Base-by-base conservation (phyloP, 1,139 yeast species). In the Kurtzmaniella quercitrusa region DNA sequence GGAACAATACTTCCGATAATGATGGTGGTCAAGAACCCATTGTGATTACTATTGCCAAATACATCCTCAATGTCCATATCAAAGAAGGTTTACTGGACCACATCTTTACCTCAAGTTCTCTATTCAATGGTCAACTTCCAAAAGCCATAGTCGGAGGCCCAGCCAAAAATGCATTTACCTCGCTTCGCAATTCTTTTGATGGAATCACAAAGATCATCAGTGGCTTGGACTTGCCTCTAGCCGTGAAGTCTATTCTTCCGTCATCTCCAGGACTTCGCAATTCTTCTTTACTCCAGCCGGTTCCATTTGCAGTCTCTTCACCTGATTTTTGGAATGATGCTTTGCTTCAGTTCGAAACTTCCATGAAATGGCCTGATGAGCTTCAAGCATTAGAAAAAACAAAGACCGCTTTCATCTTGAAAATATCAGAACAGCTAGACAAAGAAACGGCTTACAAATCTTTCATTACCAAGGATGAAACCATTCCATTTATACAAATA, bases 321-420 rank as follows among this genome's bases (percentile, higher is more conserved):
- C 91, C 91, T 5, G 91, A 88, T 57, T 86, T 85, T 53, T 80
- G 88, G 71, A 88, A 86, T 51, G 89, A 85, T 41, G 82, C 84
- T 20, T 74, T 91, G 11, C 62, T 94, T 38, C 96, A 89, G 61
- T 88, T 94, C 61, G 98, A 94, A 65, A 71, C 87, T 3, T 86
- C 96, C 1, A 74, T 81, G n/a, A 81, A 82, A 60, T 94, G 98
- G 99, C 98, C 99, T 1, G 96, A 88, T 62, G 96, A 93, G 60
- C 60, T 88, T 4, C 68, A 74, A 32, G 91, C 97, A 1, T 68
- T 89, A 45, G 98, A 93, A 58, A 83, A 84, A 55, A 86, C 96
- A 15, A 94, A 94, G 59, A 77, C 93, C 33, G 98, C 98, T 5
- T 88, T 94, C 52, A 66, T 93, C 52, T 61, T 94, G 41, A 85